These are phyloP conservation scores for Lathyrus aphaca DNA, from an alignment of 306 rosid species.

Conservation along the genomic window DNA sequence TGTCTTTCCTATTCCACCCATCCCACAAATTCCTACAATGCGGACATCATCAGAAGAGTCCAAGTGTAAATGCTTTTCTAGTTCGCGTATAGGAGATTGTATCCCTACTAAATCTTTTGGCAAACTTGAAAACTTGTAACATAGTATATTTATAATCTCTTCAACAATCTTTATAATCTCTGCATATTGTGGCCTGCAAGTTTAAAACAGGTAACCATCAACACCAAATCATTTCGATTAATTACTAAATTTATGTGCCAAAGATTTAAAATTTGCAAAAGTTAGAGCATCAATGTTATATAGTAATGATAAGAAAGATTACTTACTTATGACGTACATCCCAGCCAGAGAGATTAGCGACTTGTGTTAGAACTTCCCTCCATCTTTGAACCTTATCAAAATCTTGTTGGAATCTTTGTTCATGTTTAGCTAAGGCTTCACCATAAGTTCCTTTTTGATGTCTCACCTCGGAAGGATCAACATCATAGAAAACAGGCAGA, in stretches of 20 bases:
- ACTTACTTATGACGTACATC: neutral
- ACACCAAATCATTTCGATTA: neutral
- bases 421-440: neutral
- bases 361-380: neutral
- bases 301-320: no score
- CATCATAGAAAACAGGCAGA: neutral
- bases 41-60: no score
- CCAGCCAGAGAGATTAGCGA: neutral
- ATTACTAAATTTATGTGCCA: no score
- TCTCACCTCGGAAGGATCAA: neutral
- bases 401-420: neutral
- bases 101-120: neutral
- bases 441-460: neutral
- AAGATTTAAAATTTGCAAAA: no score
- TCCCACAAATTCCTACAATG: no score
- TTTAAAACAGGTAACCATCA: neutral
- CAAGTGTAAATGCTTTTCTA: slow-evolving; percentile 1
- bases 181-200: neutral
- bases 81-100: neutral
- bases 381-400: neutral
- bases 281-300: no score
- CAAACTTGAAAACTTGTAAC: neutral
- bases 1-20: neutral
- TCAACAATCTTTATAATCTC: slow-evolving; percentile 23
- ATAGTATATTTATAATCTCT: neutral